These are phyloP conservation scores for Setaria viridis DNA, from an alignment of 202 grass and related monocot genomes.

Conservation along the genomic window DNA sequence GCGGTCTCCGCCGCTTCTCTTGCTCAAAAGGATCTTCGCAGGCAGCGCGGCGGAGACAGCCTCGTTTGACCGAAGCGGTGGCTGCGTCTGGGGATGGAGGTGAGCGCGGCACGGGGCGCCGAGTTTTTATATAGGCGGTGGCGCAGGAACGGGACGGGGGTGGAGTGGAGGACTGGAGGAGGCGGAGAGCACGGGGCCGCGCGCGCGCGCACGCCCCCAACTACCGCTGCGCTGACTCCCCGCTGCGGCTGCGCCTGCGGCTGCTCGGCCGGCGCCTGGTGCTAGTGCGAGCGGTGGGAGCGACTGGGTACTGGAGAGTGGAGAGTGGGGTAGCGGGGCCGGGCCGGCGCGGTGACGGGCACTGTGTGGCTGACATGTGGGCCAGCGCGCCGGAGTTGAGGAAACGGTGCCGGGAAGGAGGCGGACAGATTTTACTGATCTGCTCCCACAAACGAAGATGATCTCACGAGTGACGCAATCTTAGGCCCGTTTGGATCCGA, in stretches of 20 bases:
- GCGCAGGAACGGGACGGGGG: neutral
- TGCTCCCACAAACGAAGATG: neutral
- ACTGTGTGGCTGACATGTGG: neutral
- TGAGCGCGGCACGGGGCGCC: neutral
- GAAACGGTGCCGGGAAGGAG: neutral
- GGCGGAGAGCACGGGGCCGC: neutral
- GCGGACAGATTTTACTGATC: neutral
- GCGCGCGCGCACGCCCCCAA: neutral
- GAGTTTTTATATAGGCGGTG: neutral
- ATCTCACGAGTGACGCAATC: neutral
- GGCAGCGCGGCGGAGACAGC: neutral
- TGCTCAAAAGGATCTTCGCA: neutral
- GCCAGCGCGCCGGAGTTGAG: neutral
- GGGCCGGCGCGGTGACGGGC: too few relatives aligned
- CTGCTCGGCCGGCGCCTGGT: neutral
- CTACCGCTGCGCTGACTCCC: neutral
- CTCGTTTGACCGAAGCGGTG: slow-evolving; percentile 9
- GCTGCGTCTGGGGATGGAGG: neutral
- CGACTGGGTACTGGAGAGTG: too few relatives aligned
- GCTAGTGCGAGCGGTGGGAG: too few relatives aligned
- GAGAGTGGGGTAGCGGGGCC: too few relatives aligned
- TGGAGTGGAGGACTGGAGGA: neutral
- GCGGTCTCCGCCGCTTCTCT: neutral
- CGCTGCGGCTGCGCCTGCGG: neutral
- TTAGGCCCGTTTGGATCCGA: too few relatives aligned